Base-by-base conservation (phyloP, 768 basidiomycete species). In the Leucocoprinus birnbaumii region DNA sequence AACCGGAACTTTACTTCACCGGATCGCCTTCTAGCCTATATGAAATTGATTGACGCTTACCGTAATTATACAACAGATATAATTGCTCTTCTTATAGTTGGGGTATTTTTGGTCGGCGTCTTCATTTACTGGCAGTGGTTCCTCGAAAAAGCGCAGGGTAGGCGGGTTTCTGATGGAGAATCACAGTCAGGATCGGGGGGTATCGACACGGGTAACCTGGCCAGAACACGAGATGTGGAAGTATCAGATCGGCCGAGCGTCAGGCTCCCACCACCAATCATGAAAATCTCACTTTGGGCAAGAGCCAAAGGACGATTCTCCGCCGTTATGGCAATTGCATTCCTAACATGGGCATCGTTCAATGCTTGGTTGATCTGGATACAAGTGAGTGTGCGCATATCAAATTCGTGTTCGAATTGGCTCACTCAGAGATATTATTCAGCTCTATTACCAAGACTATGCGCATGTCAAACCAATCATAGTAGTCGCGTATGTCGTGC, bases 361-460 rank as follows among this genome's bases (percentile, higher is more conserved):
- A 60, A 77, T 7, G 64, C 70, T 13, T 88, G 80, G 79, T 63
- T 64, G 2, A 80, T 82, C 46, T 69, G 68, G 67, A 56, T 63
- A 16, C 62, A 63, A 58, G 66, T 65, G 24, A 16, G 63, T 18
- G 14, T n/a, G 4, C 34, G 11, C 9, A 13, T 10, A 38, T 38
- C 16, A 4, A 4, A 38, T 38, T 13, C 19, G 18, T 46, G 13
- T 16, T 53, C 21, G n/a, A n/a, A n/a, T n/a, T 48, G 18, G 46
- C 44, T 26, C 1, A 55, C 16, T 43, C 16, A n/a, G 31, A 48
- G 14, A 9, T 19, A 43, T 11, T 18, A 35, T 25, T 13, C 50
- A 89, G 83, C 62, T 91, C 5, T 91, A 84, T 63, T 92, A 90
- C 63, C 88, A 92, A 62, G 76, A 81, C 44, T 92, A 84, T 64